phyloP scores from a whole-genome alignment of 306 rosid species.

The Echinosophora koreensis region DNA sequence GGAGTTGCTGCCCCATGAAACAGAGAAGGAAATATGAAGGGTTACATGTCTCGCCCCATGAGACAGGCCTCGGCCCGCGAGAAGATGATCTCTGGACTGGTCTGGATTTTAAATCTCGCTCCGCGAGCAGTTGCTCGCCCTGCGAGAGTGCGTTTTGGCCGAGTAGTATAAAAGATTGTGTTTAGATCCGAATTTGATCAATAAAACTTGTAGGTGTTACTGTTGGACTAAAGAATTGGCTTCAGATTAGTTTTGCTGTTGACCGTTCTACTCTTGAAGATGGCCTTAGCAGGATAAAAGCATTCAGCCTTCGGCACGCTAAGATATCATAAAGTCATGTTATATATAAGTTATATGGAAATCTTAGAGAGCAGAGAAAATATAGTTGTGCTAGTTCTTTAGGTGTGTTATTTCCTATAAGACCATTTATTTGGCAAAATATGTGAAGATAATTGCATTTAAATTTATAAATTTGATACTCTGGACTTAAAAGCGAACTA shows the following conservation, averaged over 20 bases:
- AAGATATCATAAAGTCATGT: constrained; percentile 33
- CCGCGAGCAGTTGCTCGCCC: no score
- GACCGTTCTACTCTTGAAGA: constrained; percentile 57
- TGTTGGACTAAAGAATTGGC: constrained; percentile 71
- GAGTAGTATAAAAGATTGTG: no score
- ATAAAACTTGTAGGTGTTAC: constrained; percentile 60
- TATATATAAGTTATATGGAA: no score
- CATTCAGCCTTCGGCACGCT: constrained; percentile 59
- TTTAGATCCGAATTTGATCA: no score
- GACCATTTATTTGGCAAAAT: constrained; percentile 17
- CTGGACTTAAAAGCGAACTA: background rate
- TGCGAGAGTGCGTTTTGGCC: no score
- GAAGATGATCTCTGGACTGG: no score
- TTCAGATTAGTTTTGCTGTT: constrained; percentile 60
- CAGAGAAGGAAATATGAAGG: no score
- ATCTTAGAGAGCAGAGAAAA: background rate
- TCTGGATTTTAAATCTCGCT: no score
- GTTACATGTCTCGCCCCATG: no score
- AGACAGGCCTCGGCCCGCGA: no score
- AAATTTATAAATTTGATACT: background rate
- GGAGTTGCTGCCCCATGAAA: no score
- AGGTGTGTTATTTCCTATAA: background rate
- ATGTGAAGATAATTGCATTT: background rate
- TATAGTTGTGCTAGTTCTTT: background rate
- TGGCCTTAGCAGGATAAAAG: constrained; percentile 62